Evolutionary conservation across 2,329 filamentous ascomycete species (phyloP).

Genomic region (Beauveria australis): DNA sequence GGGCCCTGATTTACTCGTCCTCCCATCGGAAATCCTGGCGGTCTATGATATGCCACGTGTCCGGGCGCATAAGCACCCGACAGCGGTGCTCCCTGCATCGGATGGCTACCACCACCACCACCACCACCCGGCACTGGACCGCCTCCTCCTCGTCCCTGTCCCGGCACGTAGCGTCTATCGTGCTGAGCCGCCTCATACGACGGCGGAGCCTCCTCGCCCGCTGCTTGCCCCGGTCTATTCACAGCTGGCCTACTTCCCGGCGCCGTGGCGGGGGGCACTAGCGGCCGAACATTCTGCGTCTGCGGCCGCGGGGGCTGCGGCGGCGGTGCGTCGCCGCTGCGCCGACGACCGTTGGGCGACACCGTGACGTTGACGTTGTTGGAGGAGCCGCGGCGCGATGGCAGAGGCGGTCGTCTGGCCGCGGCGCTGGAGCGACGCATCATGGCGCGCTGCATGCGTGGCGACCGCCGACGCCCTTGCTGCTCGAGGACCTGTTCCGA

Average conservation of each 20-base stretch:
- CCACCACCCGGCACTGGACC: neutral
- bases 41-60: neutral
- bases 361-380: slow-evolving; percentile 14
- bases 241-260: slow-evolving; percentile 2
- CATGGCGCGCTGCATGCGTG: neutral
- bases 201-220: slow-evolving; percentile 41
- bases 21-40: neutral
- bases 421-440: slow-evolving; percentile 13
- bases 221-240: slow-evolving; percentile 24
- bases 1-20: slow-evolving; percentile 8
- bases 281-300: slow-evolving; percentile 35
- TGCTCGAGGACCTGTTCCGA: slow-evolving; percentile 65
- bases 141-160: slow-evolving; percentile 23
- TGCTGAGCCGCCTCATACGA: slow-evolving; percentile 51
- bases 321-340: slow-evolving; percentile 5
- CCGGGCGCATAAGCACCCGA: neutral
- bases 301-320: slow-evolving; percentile 11
- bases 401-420: slow-evolving; percentile 39
- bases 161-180: slow-evolving; percentile 42
- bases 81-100: neutral
- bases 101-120: no score
- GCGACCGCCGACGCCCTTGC: slow-evolving; percentile 35
- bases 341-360: neutral
- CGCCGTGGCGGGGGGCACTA: slow-evolving; percentile 30
- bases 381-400: slow-evolving; percentile 17